phyloP scores from a whole-genome alignment of 805 yeast genomes.

The Kodamaea hsintzibuensis region DNA sequence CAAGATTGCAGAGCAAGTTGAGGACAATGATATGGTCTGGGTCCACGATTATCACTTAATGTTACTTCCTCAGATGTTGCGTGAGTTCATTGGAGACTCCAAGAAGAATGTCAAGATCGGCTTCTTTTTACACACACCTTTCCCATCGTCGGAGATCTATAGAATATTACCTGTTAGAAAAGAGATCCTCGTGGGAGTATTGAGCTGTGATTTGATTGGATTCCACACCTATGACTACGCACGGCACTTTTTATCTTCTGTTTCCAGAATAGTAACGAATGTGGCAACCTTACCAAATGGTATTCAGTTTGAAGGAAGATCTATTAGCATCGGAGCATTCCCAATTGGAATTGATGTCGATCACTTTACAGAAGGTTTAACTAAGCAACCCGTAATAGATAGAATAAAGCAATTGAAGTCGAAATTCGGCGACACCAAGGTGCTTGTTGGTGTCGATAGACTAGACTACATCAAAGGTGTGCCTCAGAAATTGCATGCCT shows the following conservation, averaged over 20 bases:
- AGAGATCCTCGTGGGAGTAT: constrained; percentile 87
- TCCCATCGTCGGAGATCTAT: constrained; percentile 96
- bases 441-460: constrained; percentile 96
- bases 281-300: constrained; percentile 90
- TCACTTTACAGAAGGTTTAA: constrained; percentile 78
- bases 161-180: constrained; percentile 93
- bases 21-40: constrained; percentile 91
- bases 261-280: constrained; percentile 71
- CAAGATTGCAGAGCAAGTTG: constrained; percentile 64
- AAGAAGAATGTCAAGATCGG: constrained; percentile 72
- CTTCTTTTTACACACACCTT: constrained; percentile 95
- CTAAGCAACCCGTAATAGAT: constrained; percentile 57
- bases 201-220: constrained; percentile 92
- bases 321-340: constrained; percentile 89
- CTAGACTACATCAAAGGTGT: constrained; percentile 97
- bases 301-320: constrained; percentile 71
- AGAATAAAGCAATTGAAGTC: constrained; percentile 63
- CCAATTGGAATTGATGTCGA: constrained; percentile 99
- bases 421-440: constrained; percentile 73
- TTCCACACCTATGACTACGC: constrained; percentile 99
- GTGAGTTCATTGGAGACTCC: constrained; percentile 55
- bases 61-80: constrained; percentile 87
- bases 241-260: constrained; percentile 89
- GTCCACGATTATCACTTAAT: constrained; percentile 97
- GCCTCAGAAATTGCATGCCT: constrained; percentile 95